phyloP scores from a whole-genome alignment of 768 basidiomycete species.

The Pulveroboletus frians region DNA sequence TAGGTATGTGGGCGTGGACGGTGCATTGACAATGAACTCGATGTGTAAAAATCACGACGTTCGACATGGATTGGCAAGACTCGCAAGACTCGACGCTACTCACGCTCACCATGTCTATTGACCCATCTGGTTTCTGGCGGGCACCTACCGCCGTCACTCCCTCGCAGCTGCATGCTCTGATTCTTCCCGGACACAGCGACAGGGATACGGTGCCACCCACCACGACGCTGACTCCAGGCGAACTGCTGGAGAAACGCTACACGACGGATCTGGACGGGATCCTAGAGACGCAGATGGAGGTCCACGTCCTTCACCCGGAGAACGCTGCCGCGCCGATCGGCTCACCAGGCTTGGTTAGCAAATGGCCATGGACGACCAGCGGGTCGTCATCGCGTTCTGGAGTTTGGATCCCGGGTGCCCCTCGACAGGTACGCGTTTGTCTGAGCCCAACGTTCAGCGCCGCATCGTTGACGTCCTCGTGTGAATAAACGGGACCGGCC shows the following conservation, averaged over 20 bases:
- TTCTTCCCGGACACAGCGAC: background rate
- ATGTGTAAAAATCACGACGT: conserved; percentile 3
- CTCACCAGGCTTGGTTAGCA: background rate
- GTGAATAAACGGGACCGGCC: background rate
- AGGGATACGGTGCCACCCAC: background rate
- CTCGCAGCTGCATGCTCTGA: background rate
- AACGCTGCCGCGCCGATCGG: background rate
- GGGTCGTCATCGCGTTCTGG: conserved; percentile 2
- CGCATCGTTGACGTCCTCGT: no score
- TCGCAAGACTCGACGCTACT: no score
- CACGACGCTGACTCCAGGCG: background rate
- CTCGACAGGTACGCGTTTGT: conserved; percentile 3
- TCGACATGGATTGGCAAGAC: background rate
- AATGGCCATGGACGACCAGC: background rate
- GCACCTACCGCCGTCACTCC: conserved; percentile 5
- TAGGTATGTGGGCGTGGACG: background rate
- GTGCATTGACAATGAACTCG: background rate
- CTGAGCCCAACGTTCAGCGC: background rate
- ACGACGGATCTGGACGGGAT: background rate
- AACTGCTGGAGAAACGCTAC: conserved; percentile 1
- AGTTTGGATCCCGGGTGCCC: background rate
- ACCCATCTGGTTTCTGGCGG: background rate
- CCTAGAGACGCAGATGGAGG: background rate
- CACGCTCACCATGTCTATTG: no score
- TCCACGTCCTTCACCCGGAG: background rate